Conservation (phyloP, 352 stramenopile genomes). For the Elongisporangium anandrum region DNA sequence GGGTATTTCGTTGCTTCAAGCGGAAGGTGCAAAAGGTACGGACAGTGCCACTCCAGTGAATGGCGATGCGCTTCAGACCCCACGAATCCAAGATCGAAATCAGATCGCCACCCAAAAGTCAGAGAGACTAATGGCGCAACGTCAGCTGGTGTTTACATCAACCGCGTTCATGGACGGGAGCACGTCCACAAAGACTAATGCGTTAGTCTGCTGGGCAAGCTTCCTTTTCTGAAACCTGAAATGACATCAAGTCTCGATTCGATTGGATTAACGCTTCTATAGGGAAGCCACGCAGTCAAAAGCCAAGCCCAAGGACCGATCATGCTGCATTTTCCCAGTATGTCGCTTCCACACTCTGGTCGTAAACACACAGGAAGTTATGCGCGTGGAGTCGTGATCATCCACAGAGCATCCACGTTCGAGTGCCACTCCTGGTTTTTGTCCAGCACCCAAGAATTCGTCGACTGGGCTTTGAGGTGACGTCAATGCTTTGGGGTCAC, state of each 20-base stretch:
- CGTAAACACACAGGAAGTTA: no score
- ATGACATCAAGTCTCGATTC: no score
- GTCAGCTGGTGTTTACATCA: not conserved
- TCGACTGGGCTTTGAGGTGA: not conserved
- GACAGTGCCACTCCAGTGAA: not conserved
- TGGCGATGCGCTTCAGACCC: not conserved
- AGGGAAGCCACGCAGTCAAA: no score
- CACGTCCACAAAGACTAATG: not conserved
- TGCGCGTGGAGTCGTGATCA: not conserved
- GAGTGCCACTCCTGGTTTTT: not conserved
- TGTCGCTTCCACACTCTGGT: no score
- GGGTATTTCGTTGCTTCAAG: not conserved
- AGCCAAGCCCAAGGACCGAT: no score
- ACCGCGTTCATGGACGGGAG: not conserved
- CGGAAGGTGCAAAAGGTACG: not conserved
- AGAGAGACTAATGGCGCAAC: not conserved
- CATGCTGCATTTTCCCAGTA: no score
- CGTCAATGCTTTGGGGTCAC: not conserved
- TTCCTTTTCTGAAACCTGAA: not conserved
- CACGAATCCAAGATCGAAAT: not conserved
- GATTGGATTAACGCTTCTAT: not conserved
- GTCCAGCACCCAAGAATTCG: not conserved
- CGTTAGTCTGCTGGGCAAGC: not conserved
- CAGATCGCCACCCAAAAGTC: not conserved
- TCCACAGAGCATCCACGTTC: not conserved